A percentile compares a stretch with the other conserved stretches of the same genome.
Conservation (phyloP, 371 early-diverging fungal species). For the Spraguea lophii region DNA sequence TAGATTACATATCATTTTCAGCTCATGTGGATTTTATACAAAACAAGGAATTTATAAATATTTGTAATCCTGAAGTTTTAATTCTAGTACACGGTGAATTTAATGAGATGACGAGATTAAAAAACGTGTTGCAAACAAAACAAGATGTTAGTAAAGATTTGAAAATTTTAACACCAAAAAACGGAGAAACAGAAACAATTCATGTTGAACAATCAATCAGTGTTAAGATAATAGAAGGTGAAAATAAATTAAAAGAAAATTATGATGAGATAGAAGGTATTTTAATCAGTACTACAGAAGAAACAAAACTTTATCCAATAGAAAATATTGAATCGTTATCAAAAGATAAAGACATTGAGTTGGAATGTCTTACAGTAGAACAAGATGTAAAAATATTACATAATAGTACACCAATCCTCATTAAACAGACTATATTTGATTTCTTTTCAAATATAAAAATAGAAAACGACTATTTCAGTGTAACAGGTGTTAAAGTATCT, state of each 20-base stretch:
- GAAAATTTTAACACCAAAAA: conserved; percentile 65
- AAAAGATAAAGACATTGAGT: not conserved
- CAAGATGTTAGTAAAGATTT: conserved; percentile 58
- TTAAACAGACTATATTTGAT: conserved; percentile 24
- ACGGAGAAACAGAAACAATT: conserved; percentile 72
- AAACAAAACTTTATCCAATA: not conserved
- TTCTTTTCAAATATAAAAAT: conserved; percentile 12
- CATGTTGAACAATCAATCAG: conserved; percentile 54
- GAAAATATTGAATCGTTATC: not conserved
- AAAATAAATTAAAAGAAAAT: not conserved
- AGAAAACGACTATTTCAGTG: not conserved
- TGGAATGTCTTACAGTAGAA: not conserved
- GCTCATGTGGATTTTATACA: conserved; percentile 97
- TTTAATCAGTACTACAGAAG: not conserved
- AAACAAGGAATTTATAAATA: conserved; percentile 89
- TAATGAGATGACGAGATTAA: conserved; percentile 84
- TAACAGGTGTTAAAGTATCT: conserved; percentile 15
- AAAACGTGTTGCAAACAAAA: conserved; percentile 62
- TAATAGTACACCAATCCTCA: conserved; percentile 11
- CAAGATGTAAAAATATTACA: conserved; percentile 32
- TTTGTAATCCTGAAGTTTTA: conserved; percentile 73
- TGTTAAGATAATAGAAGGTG: too few species aligned
- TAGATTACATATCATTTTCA: conserved; percentile 91
- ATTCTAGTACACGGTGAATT: conserved; percentile 95
- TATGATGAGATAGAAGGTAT: not conserved